Conservation (phyloP, 176 grass and related monocot species). For the Thinopyrum elongatum region DNA sequence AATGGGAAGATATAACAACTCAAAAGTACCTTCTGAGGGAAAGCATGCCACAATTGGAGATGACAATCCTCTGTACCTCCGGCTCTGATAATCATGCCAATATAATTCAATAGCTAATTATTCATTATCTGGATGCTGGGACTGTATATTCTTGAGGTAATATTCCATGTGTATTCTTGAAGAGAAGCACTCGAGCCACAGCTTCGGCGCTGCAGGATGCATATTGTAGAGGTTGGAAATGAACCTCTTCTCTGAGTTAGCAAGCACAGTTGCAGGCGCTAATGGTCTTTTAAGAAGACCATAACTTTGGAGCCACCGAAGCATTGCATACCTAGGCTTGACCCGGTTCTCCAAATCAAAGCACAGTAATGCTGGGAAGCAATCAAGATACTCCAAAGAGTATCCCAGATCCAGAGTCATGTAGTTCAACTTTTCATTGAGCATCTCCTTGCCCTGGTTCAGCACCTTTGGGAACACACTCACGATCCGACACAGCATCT, state of each 20-base stretch:
- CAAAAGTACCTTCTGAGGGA: constrained; percentile 14
- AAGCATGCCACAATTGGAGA: constrained; percentile 15
- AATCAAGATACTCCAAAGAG: constrained; percentile 69
- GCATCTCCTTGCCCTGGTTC: constrained; percentile 67
- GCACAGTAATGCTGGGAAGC: constrained; percentile 70
- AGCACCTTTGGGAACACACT: constrained; percentile 54
- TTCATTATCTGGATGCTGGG: constrained; percentile 24
- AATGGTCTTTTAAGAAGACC: constrained; percentile 56
- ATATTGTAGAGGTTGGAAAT: constrained; percentile 60
- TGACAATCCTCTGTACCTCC: constrained; percentile 26
- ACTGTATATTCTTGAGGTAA: constrained; percentile 57
- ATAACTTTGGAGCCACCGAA: constrained; percentile 68
- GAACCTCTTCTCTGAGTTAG: constrained; percentile 82
- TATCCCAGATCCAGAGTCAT: constrained; percentile 64
- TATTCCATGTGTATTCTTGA: constrained; percentile 45
- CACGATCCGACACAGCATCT: constrained; percentile 70
- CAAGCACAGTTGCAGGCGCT: constrained; percentile 66
- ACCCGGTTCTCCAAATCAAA: constrained; percentile 87
- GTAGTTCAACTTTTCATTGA: constrained; percentile 71
- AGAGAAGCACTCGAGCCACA: constrained; percentile 91
- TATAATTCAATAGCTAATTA: constrained; percentile 34
- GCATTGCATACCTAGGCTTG: constrained; percentile 82
- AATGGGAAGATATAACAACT: constrained; percentile 17
- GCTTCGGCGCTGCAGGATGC: constrained; percentile 82
- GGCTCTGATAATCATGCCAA: constrained; percentile 15